These are phyloP conservation scores for Coemansia sp. DNA, from an alignment of 192 early-diverging fungal genomes.

Conservation along the genomic window DNA sequence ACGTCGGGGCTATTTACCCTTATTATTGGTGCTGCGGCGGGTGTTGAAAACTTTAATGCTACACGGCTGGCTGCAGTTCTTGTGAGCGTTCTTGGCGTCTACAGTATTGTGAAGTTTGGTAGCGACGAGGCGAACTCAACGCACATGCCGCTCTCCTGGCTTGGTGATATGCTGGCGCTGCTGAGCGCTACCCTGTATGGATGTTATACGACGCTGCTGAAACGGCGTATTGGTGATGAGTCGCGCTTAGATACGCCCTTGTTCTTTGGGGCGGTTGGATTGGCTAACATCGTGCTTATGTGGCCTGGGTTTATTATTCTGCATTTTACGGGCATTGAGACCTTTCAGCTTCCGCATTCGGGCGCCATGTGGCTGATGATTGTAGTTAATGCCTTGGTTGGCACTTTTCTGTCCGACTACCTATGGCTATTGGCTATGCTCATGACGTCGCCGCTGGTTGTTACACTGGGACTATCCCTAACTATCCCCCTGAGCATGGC, in stretches of 20 bases:
- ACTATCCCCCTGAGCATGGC: slow-evolving; percentile 69
- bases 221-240: slow-evolving; percentile 67
- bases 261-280: slow-evolving; percentile 80
- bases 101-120: slow-evolving; percentile 53
- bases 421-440: slow-evolving; percentile 75
- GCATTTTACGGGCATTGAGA: slow-evolving; percentile 61
- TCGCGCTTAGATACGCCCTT: slow-evolving; percentile 65
- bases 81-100: slow-evolving; percentile 65
- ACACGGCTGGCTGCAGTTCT: slow-evolving; percentile 60
- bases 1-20: slow-evolving; percentile 76
- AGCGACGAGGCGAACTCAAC: neutral
- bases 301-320: slow-evolving; percentile 67
- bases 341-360: slow-evolving; percentile 60
- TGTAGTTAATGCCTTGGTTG: slow-evolving; percentile 68
- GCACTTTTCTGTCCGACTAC: slow-evolving; percentile 80
- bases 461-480: slow-evolving; percentile 73
- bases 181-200: slow-evolving; percentile 76
- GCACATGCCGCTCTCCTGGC: slow-evolving; percentile 39
- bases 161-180: slow-evolving; percentile 70
- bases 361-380: slow-evolving; percentile 62
- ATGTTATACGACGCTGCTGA: slow-evolving; percentile 71
- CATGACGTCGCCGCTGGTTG: slow-evolving; percentile 79
- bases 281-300: slow-evolving; percentile 64
- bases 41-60: slow-evolving; percentile 61
- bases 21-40: slow-evolving; percentile 58